Percentiles rank a stretch among this genome's conserved stretches.
These are phyloP conservation scores for Vanrija humicola DNA, from an alignment of 1,284 basidiomycete species.

Conservation along the genomic window DNA sequence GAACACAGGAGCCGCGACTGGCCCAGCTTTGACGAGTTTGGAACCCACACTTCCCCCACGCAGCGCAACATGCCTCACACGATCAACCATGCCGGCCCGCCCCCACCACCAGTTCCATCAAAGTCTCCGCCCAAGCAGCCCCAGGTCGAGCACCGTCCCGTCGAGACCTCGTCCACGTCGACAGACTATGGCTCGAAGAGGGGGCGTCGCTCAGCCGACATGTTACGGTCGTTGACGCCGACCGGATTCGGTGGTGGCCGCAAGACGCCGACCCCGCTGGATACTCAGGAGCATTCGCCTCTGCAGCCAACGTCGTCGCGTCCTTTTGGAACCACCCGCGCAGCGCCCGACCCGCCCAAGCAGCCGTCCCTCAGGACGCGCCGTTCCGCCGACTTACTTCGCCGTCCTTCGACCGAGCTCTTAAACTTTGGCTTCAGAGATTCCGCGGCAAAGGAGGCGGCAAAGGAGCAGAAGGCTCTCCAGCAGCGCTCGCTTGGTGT, in stretches of 20 bases:
- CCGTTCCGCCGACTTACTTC: slow-evolving; percentile 22
- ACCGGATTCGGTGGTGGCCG: background rate
- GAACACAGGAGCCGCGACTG: slow-evolving; percentile 15
- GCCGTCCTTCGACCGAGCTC: slow-evolving; percentile 17
- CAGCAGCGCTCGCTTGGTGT: slow-evolving; percentile 16
- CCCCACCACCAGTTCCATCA: background rate
- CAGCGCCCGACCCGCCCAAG: background rate
- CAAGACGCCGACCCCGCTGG: background rate
- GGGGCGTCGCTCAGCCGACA: slow-evolving; percentile 2
- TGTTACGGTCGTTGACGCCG: background rate
- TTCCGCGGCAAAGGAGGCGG: slow-evolving; percentile 6
- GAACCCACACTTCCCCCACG: background rate
- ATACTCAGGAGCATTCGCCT: background rate
- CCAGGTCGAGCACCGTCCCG: background rate
- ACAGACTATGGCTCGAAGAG: background rate
- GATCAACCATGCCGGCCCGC: background rate
- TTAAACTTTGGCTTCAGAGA: background rate
- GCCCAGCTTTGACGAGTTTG: slow-evolving; percentile 29
- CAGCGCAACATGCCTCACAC: background rate
- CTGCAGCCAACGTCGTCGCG: too few relatives aligned
- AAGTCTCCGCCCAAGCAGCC: background rate
- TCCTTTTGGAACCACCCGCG: too few relatives aligned
- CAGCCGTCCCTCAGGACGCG: slow-evolving; percentile 22
- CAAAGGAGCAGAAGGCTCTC: slow-evolving; percentile 28
- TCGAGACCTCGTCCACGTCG: too few relatives aligned